Percentiles rank a stretch among this genome's conserved stretches.
phyloP scores from a whole-genome alignment of 2,329 filamentous ascomycete genomes.

The Ilyonectria robusta region DNA sequence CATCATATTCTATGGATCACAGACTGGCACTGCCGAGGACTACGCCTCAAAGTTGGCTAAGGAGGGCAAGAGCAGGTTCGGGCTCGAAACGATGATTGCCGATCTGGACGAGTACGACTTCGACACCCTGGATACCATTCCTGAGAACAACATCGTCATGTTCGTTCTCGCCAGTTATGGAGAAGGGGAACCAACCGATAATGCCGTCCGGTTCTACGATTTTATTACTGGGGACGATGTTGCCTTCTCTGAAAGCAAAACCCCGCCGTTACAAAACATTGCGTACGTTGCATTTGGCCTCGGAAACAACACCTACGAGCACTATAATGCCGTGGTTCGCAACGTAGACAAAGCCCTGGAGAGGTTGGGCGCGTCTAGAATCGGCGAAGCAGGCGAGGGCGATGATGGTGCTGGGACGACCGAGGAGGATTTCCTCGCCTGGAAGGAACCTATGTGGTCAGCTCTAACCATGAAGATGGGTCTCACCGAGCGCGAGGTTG shows the following conservation, averaged over 20 bases:
- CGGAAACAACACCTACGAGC: constrained; percentile 99
- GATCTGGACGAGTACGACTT: background rate
- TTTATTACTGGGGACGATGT: constrained; percentile 88
- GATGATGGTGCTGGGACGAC: constrained; percentile 98
- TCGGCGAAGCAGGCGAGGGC: constrained; percentile 91
- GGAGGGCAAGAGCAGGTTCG: background rate
- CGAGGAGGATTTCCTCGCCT: constrained; percentile 98
- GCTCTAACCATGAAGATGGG: constrained; percentile 86
- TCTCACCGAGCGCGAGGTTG: constrained; percentile 93
- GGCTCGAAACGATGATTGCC: background rate
- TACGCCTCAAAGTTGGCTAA: constrained; percentile 90
- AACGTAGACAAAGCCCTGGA: constrained; percentile 85
- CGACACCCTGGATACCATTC: constrained; percentile 80
- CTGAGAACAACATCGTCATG: constrained; percentile 91
- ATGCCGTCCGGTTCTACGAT: constrained; percentile 98
- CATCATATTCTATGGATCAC: constrained; percentile 97
- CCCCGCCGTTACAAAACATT: constrained; percentile 83
- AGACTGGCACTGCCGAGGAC: constrained; percentile 98
- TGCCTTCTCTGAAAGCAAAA: constrained; percentile 81
- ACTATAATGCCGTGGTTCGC: constrained; percentile 99
- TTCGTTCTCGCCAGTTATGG: constrained; percentile 98
- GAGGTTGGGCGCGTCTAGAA: constrained; percentile 85
- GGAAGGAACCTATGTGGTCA: constrained; percentile 99
- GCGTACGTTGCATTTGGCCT: constrained; percentile 96
- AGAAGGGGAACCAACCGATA: constrained; percentile 98